phyloP scores from a whole-genome alignment of 768 basidiomycete genomes.

The Termitomyces sp. region DNA sequence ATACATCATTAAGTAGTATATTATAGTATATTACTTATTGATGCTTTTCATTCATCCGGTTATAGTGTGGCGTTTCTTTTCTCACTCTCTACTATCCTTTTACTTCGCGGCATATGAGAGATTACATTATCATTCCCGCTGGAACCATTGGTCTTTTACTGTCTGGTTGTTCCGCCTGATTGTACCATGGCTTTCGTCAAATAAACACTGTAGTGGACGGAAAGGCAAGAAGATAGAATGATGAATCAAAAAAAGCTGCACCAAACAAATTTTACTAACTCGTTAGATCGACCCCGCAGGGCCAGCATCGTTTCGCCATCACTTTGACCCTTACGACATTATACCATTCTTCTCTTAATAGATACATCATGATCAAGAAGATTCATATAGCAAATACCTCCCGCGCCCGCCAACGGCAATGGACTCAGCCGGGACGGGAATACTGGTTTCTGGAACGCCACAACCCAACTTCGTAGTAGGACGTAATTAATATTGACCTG shows the following conservation, averaged over 20 bases:
- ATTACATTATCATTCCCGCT: neutral
- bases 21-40: too few species aligned
- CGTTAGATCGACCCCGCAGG: neutral
- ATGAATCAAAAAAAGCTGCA: neutral
- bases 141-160: too few species aligned
- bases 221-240: neutral
- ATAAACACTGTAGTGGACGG: neutral
- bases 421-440: neutral
- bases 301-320: neutral
- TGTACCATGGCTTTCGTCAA: neutral
- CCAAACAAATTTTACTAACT: neutral
- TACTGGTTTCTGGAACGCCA: conserved; percentile 5
- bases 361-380: neutral
- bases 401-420: neutral
- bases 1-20: too few species aligned
- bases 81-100: neutral
- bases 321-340: neutral
- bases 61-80: neutral
- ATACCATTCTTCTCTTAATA: neutral
- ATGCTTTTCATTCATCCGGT: neutral
- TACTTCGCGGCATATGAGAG: neutral
- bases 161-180: neutral
- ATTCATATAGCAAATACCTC: neutral
- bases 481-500: conserved; percentile 1
- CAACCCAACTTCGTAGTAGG: neutral